Evolutionary conservation across 805 yeast species (phyloP), one percentile per base, ranked within the genome.

Genomic region (Suhomyces kilbournensis): DNA sequence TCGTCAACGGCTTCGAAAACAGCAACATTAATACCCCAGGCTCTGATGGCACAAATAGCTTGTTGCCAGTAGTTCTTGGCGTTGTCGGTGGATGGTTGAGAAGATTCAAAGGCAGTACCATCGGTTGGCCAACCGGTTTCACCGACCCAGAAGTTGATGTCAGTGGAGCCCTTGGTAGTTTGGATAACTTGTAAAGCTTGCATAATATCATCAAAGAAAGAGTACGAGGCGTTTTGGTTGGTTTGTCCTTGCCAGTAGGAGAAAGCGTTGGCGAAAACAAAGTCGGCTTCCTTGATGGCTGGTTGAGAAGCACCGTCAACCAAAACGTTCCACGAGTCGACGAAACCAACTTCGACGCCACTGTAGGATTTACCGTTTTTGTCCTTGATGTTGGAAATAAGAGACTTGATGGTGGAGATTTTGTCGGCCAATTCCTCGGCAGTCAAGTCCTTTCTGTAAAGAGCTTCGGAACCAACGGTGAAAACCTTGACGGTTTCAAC

Each of bases 221-320:
- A 90, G 80, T 83, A 89, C 15, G 96, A 83, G 25, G 97, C 82
- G 71, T 92, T 92, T 47, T 71, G 66, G 81, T 80, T 81, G 60
- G 90, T 80, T 78, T 91, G 97, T 44, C 97, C 97, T 78, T 93
- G 98, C 98, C 98, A 93, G 85, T 92, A 93, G 7, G 97, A 89
- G 82, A 93, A 93, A 48, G 97, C 97, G 69, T 93, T 93, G 65
- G 97, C 96, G 70, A 86, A 88, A 56, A 91, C 84, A 63, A 90
- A 77, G 70, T 93, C 98, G 46, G 96, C 77, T 49, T 90, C 92
- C 69, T 82, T 63, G 67, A 93, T 85, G 52, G 88, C 96, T 23
- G 86, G 82, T 48, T 73, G 62, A 58, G 85, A 77, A 60, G 78
- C 83, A 64, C 87, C 94, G 64, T 90, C 96, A 60, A 91, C 97